Evolutionary conservation across 768 basidiomycete species (phyloP).

Genomic region (Ephemerocybe angulata): DNA sequence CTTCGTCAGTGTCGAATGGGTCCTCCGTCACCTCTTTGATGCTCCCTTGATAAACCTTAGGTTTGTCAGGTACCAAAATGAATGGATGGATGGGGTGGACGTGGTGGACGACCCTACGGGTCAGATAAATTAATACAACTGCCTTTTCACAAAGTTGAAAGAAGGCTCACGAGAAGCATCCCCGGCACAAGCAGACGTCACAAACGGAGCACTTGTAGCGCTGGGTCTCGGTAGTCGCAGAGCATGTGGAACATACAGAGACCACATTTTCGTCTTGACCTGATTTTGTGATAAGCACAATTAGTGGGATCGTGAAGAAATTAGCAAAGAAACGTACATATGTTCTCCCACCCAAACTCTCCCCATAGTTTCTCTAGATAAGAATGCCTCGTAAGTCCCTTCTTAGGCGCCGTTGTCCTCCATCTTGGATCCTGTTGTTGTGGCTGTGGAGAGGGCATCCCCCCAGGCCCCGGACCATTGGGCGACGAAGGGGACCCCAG

Average conservation of each 20-base stretch:
- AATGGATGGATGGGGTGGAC: slow-evolving; percentile 89
- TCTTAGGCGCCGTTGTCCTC: slow-evolving; percentile 67
- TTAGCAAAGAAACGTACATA: slow-evolving; percentile 47
- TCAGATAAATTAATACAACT: slow-evolving; percentile 2
- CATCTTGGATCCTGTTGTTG: slow-evolving; percentile 42
- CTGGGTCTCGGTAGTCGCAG: slow-evolving; percentile 51
- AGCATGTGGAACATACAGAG: slow-evolving; percentile 80
- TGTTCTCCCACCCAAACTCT: slow-evolving; percentile 78
- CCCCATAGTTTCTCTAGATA: slow-evolving; percentile 89
- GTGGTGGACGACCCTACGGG: slow-evolving; percentile 77
- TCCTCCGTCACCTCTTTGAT: slow-evolving; percentile 31
- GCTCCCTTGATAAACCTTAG: slow-evolving; percentile 36
- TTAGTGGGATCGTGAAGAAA: not conserved
- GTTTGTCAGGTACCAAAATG: slow-evolving; percentile 70
- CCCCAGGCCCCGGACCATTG: slow-evolving; percentile 53
- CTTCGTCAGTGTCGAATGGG: slow-evolving; percentile 40
- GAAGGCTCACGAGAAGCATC: slow-evolving; percentile 66
- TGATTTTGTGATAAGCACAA: slow-evolving; percentile 15
- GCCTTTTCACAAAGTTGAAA: not conserved
- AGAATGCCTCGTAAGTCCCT: slow-evolving; percentile 78
- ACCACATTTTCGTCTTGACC: slow-evolving; percentile 68
- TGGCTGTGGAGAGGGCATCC: not conserved
- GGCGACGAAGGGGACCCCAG: slow-evolving; percentile 47
- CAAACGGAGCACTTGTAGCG: slow-evolving; percentile 88
- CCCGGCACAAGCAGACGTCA: slow-evolving; percentile 71